Evolutionary conservation across 805 yeast species (phyloP), one percentile per base, ranked within the genome.

Genomic region (Wickerhamiella allomyrinae): DNA sequence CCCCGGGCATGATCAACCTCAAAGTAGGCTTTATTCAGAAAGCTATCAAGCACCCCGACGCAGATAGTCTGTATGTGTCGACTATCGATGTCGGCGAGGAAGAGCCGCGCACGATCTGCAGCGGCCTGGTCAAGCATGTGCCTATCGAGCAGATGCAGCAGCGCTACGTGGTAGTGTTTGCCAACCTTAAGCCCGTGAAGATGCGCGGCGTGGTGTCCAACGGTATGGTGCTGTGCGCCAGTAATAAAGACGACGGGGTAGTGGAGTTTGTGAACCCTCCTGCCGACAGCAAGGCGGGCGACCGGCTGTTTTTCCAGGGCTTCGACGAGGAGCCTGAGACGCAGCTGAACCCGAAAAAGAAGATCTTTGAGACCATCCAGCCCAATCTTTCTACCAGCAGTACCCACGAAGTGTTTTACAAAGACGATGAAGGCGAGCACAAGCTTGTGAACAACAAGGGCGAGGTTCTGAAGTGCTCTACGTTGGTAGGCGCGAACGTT

Each of bases 191-290:
- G 69, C 98, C 98, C 15, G 98, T 87, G 34, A 79, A 78, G 57
- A 91, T 91, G 99, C 80, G 98, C 68, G 97, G 98, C 51, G 77
- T 91, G 58, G 85, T 85, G 62, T 86, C 96, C 8, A 68, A 77
- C 40, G 99, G 95, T 41, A 91, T 91, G 99, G 97, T 91, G 38
- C 71, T 91, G 53, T 91, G 99, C 71, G 85, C 95, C 31, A 54
- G 64, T 42, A 65, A 65, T 45, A 73, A 67, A 22, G 77, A 69
- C 41, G 82, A 73, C 39, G 67, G 66, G 29, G 63, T 62, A 24
- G 95, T 91, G 45, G 97, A 91, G 66, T 86, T 91, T 56, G 87
- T 89, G 51, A 79, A 81, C 61, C 97, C 97, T 45, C 99, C 99
- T 52, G 76, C 73, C 27, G 94, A 86, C 14, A 76, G 95, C 35